Evolutionary conservation across 371 early-diverging fungal species (phyloP), one percentile per base, ranked within the genome.

Genomic region (Mortierella sp.): DNA sequence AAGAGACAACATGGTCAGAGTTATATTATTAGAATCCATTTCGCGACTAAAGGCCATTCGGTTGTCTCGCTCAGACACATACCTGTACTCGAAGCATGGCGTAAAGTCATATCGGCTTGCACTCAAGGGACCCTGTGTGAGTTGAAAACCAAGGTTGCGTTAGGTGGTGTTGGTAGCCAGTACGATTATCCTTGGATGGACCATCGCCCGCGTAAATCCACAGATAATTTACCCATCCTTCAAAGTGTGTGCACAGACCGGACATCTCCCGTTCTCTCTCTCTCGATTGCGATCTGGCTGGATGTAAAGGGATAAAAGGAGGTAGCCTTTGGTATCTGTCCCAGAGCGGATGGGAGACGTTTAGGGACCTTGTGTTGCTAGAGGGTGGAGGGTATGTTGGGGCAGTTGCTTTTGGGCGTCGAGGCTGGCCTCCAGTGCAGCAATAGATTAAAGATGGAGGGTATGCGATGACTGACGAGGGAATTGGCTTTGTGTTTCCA

Each of bases 41-140:
- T 29, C 19, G 31, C 1, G 29, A 0, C 45, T 22, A 16, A 11
- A 45, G 16, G 45, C 9, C 45, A 44, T 14, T 55, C 2, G 1
- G 31, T 13, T 43, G 4, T 58, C 11, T 26, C 1, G 40, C 14
- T 39, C 39, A 47, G 10, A 16, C 2, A 3, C 29, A 11, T 66
- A 70, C 71, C 71, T 71, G 50, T 58, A 70, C 53, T 76, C 71
- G 29, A 72, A 72, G 68, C 78, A 77, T 14, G 73, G 78, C 2
- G 78, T 77, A 16, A 77, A 29, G 61, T 72, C 78, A 16, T 64
- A 64, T 44, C 78, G 78, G 19, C 40, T 40, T 3, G 68, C 55
- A n/a, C 73, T 77, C 19, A 73, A 31, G 8, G 73, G 78, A 16
- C 78, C 73, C 78, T 73, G 37, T 29, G 19, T 40, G n/a, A 19